Base-by-base conservation (phyloP, 306 rosid genomes). In the Trichosanthes cucumerina region DNA sequence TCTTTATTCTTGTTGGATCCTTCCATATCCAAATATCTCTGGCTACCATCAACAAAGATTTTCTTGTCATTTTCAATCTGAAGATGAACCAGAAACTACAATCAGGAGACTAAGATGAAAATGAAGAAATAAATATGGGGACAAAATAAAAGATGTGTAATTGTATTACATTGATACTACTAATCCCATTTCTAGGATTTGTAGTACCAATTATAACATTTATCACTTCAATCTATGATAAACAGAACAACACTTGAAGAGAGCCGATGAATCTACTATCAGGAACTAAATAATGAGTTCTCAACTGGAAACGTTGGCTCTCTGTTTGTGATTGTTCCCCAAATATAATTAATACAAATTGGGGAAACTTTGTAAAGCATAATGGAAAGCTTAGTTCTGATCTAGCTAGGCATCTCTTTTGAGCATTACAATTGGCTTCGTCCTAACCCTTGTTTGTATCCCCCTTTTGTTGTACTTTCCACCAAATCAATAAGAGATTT, bases 11-110 rank as follows among this genome's bases (percentile, higher is more conserved):
- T 68, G 84, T 79, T 87, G 71, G 81, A 82, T 81, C 83, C 92
- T 78, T 84, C 84, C 28, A 58, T 77, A n/a, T 81, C 88, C 72
- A 81, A 80, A 86, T 85, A 81, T 68, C 85, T 90, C 95, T 95
- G 88, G 60, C 54, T 81, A 65, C 80, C 80, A 65, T 79, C 80
- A 81, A 47, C 49, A 76, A 34, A 87, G 52, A n/a, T 79, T 69
- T 78, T 77, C 84, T 80, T 69, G 80, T 83, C 84, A 81, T 72
- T 80, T 77, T 77, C 65, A 74, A 79, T 75, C 77, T 71, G 23
- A 74, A 79, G 81, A 80, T 49, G n/a, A 62, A 16, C 49, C 41
- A n/a, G 47, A 79, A 74, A 81, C 75, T 76, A 76, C 79, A 81
- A 80, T 78, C 36, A 81, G 58, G 75, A 18, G 50, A 75, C 79